Conservation (phyloP, 768 basidiomycete species). For the Boletus rubroflammeus region DNA sequence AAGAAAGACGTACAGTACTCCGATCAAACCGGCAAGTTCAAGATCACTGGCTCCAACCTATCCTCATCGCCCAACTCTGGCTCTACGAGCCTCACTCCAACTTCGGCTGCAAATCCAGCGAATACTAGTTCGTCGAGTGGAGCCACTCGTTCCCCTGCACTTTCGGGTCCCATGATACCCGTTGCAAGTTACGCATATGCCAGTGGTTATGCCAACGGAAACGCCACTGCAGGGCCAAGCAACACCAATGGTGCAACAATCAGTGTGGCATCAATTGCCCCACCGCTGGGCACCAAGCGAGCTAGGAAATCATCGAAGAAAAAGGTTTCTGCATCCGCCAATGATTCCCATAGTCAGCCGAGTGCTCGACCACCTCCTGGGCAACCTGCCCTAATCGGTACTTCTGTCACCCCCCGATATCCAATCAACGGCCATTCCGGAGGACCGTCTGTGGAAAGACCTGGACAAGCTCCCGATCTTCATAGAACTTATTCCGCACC, state of each 20-base stretch:
- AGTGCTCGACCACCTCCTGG: conserved; percentile 7
- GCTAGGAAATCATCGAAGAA: conserved; percentile 13
- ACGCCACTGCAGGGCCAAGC: conserved; percentile 2
- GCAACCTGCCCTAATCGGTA: not conserved
- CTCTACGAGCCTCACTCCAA: conserved; percentile 30
- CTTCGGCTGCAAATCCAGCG: conserved; percentile 24
- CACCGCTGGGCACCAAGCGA: conserved; percentile 3
- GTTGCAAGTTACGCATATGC: not conserved
- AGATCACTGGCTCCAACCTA: conserved; percentile 30
- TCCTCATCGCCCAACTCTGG: conserved; percentile 32
- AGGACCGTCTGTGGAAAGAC: not conserved
- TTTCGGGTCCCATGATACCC: conserved; percentile 3
- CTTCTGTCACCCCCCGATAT: conserved; percentile 7
- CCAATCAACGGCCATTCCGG: not conserved
- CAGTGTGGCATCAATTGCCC: not conserved
- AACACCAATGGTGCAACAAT: not conserved
- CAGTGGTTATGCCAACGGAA: conserved; percentile 4
- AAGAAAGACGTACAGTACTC: conserved; percentile 39
- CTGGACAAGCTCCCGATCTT: not conserved
- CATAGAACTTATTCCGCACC: not conserved
- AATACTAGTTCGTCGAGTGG: not conserved
- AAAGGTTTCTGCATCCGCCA: not conserved
- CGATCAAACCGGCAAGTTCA: conserved; percentile 49
- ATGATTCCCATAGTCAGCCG: not conserved
- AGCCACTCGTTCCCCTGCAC: not conserved